Evolutionary conservation across 805 yeast genomes (phyloP), one percentile per base, ranked within the genome.

Genomic region (Wickerhamiella shivajii): DNA sequence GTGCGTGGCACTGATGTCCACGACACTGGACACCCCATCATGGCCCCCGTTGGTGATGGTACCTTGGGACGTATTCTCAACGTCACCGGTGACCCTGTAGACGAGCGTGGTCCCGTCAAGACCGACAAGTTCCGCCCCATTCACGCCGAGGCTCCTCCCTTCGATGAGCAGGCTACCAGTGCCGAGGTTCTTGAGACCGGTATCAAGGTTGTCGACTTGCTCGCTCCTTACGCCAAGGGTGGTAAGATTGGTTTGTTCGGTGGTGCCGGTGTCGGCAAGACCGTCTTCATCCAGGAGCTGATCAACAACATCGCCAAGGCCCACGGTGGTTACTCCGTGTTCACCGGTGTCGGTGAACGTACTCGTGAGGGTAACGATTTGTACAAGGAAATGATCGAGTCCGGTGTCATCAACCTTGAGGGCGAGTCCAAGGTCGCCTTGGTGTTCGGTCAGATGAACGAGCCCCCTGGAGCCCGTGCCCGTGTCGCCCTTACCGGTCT

Each of bases 261-360:
- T 74, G 98, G 98, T 87, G 98, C 98, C 66, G 98, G 98, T 87
- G 98, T 87, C 80, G 98, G 98, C 71, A 87, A 87, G 70, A 87
- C 98, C 66, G 98, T 87, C 47, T 87, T 87, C 71, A 87, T 87
- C 69, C 98, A 87, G 74, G 98, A 87, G 72, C 76, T 87, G 71
- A 87, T 87, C 67, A 87, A 90, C 85, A 87, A 87, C 76, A 90
- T 87, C 60, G 98, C 98, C 63, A 90, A 87, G 75, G 97, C 98
- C 59, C 97, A 87, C 67, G 98, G 97, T 83, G 97, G 97, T 79
- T 87, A 87, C 93, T 87, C 97, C 39, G 97, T 87, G 52, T 87
- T 87, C 78, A 79, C 95, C 57, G 98, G 98, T 84, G 98, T 87
- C 67, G 98, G 98, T 77, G 98, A 90, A 74, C 80, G 98, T 72